Evolutionary conservation across 805 yeast species (phyloP).

Genomic region (Zygotorulaspora sp.): DNA sequence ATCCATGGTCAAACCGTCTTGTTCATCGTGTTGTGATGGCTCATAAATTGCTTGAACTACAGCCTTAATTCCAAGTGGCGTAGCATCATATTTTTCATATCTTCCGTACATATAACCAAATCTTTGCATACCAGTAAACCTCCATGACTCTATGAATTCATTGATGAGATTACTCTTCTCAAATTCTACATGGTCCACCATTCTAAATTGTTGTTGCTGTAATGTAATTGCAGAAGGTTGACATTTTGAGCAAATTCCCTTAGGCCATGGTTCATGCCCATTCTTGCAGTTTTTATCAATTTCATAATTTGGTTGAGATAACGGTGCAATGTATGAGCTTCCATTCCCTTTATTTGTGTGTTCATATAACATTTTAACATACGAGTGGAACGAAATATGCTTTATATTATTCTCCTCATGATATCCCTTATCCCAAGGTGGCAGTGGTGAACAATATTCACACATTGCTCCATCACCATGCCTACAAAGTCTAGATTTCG

Average conservation of each 20-base stretch:
- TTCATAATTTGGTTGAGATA: slow-evolving; percentile 63
- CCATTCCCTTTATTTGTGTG: slow-evolving; percentile 50
- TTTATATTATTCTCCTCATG: slow-evolving; percentile 72
- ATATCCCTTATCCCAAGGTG: slow-evolving; percentile 87
- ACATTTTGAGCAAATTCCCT: slow-evolving; percentile 91
- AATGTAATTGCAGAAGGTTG: slow-evolving; percentile 94
- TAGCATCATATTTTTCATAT: slow-evolving; percentile 66
- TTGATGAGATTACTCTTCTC: slow-evolving; percentile 69
- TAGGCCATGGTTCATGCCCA: slow-evolving; percentile 93
- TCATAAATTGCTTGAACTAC: slow-evolving; percentile 92
- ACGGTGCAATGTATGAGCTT: slow-evolving; percentile 74
- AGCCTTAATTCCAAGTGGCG: slow-evolving; percentile 89
- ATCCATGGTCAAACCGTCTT: slow-evolving; percentile 75
- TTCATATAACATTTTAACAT: slow-evolving; percentile 68
- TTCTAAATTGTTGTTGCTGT: slow-evolving; percentile 82
- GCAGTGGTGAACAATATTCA: slow-evolving; percentile 91
- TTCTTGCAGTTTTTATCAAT: slow-evolving; percentile 60
- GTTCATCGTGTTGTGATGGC: slow-evolving; percentile 81
- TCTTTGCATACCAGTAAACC: slow-evolving; percentile 81
- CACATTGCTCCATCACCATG: slow-evolving; percentile 97
- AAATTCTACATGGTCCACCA: slow-evolving; percentile 97
- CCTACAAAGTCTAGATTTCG: slow-evolving; percentile 60
- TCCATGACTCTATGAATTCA: slow-evolving; percentile 86
- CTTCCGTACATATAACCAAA: slow-evolving; percentile 80
- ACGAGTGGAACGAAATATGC: slow-evolving; percentile 82